phyloP scores from a whole-genome alignment of 495 filamentous ascomycete genomes.

The Aspergillus egyptiacus region DNA sequence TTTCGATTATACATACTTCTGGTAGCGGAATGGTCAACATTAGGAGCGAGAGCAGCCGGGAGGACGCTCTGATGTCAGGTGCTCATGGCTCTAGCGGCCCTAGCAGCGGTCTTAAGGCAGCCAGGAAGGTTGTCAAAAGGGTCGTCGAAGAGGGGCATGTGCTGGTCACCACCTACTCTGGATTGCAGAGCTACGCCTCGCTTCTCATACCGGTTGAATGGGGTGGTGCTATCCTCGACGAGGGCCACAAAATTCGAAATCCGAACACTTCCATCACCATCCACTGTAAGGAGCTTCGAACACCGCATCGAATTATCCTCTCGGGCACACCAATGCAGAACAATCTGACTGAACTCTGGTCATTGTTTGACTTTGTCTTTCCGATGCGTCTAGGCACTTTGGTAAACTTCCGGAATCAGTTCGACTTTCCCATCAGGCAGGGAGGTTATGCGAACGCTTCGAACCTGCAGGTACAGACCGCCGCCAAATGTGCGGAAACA shows the following conservation, averaged over 20 bases:
- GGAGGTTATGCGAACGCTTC: constrained; percentile 92
- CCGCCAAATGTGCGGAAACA: constrained; percentile 81
- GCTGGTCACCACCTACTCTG: constrained; percentile 89
- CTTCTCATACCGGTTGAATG: constrained; percentile 75
- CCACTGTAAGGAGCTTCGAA: constrained; percentile 84
- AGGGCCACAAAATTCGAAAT: constrained; percentile 96
- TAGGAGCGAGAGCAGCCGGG: constrained; percentile 59
- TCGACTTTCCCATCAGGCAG: constrained; percentile 84
- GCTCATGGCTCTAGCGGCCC: constrained; percentile 31
- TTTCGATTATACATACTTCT: constrained; percentile 90
- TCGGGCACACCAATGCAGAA: constrained; percentile 98
- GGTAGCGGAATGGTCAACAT: constrained; percentile 93
- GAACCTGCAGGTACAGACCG: constrained; percentile 86
- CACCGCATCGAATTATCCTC: constrained; percentile 82
- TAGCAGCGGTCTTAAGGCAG: constrained; percentile 52
- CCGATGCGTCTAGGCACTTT: constrained; percentile 92
- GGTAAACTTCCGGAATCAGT: constrained; percentile 79
- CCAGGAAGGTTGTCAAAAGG: constrained; percentile 70
- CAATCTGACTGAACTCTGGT: constrained; percentile 94
- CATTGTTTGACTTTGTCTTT: constrained; percentile 91
- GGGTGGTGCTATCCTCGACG: constrained; percentile 91
- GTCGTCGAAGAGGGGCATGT: constrained; percentile 87
- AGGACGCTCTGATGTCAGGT: constrained; percentile 53
- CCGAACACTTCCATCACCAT: constrained; percentile 89
- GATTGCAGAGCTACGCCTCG: constrained; percentile 78